Base-by-base conservation (phyloP, 148 eudicot species). In the Camellia granthamiana region DNA sequence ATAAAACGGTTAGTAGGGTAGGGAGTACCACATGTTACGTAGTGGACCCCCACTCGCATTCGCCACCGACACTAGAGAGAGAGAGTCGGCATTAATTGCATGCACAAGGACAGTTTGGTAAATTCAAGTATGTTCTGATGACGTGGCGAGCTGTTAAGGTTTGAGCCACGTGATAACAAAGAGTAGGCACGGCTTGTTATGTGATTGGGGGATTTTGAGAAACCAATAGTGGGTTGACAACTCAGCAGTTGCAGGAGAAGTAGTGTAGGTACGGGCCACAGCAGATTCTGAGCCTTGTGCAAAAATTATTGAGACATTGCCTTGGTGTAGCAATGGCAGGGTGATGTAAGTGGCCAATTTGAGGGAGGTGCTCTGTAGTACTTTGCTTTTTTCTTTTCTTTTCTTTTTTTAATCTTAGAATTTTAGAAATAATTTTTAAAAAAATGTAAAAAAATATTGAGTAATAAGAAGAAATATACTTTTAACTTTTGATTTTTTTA, bases 1-100 rank as follows among this genome's bases (percentile, higher is more conserved):
- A 2, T 0, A 30, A 76, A 63, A 44, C 23, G 38, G 44, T 5
- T 19, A 18, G 69, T 30, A 30, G 30, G 30, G 30, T 30, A 30
- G 30, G 30, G 30, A 30, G 30, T 18, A 65, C 11, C 72, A 76
- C 78, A 44, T 76, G 78, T 9, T 49, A 21, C 30, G 0, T 30
- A 30, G 30, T 23, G 74, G 81, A 11, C 58, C 78, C 65, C 78
- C 9, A 4, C 0, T 21, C 64, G 10, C 60, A 30, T 30, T 30
- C 30, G 30, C 30, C 30, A 81, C 84, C 84, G 84, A 81, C 84
- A 71, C 84, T 47, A 46, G 65, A 30, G 30, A 30, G 30, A 30
- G 30, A 30, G 58, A n/a, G 56, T 18, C 30, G 63, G 76, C 13
- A 47, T 19, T 58, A 13, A 8, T 8, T 65, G 13, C 0, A 19